Evolutionary conservation across 352 stramenopile genomes (phyloP).

Genomic region (Phytophthora palmivora): DNA sequence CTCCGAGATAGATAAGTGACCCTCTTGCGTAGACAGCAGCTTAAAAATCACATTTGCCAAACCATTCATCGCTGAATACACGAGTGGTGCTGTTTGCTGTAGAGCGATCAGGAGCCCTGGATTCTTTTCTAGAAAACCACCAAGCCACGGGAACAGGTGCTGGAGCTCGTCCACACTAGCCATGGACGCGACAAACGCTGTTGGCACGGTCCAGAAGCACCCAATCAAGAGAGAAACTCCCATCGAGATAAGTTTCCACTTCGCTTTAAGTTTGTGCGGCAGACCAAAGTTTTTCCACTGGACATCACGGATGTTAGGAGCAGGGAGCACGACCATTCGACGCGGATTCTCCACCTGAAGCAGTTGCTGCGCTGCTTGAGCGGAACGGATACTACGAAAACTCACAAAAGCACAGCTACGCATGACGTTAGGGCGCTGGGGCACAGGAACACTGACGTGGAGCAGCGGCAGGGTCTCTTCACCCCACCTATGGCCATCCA

Average conservation of each 20-base stretch:
- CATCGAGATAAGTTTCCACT: conserved; percentile 66
- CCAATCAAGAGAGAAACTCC: conserved; percentile 64
- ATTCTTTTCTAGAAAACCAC: conserved; percentile 48
- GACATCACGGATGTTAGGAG: conserved; percentile 72
- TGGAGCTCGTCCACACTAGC: conserved; percentile 70
- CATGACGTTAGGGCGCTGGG: conserved; percentile 63
- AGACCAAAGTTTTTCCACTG: conserved; percentile 85
- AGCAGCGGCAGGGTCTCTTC: conserved; percentile 43
- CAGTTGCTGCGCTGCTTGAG: conserved; percentile 74
- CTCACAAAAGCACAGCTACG: conserved; percentile 72
- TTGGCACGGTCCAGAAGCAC: conserved; percentile 84
- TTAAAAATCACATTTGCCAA: conserved; percentile 76
- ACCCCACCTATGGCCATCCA: conserved; percentile 28
- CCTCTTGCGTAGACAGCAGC: conserved; percentile 65
- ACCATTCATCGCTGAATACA: conserved; percentile 75
- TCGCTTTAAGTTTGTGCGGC: conserved; percentile 61
- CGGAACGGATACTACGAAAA: conserved; percentile 70
- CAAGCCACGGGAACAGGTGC: conserved; percentile 57
- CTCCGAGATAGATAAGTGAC: conserved; percentile 70
- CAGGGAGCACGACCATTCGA: conserved; percentile 64
- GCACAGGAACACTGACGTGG: conserved; percentile 35
- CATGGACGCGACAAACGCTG: conserved; percentile 79
- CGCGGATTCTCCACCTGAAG: conserved; percentile 75
- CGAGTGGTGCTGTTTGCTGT: conserved; percentile 69
- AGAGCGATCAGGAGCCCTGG: conserved; percentile 61